Base-by-base conservation (phyloP, 441 rosid genomes). In the Cnidoscolus chayamansa region DNA sequence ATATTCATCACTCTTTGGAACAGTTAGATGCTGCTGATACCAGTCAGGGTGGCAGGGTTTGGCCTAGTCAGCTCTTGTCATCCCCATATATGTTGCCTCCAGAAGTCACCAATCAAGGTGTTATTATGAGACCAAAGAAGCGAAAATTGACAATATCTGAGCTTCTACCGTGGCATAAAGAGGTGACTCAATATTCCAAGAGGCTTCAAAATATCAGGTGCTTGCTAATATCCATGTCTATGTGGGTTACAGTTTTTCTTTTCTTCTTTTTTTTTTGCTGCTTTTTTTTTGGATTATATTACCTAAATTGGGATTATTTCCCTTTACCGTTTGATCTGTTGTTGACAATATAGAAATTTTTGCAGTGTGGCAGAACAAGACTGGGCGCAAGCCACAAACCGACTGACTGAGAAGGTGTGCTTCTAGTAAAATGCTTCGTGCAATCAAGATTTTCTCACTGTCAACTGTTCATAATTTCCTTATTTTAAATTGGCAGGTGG, bases 321-420 rank as follows among this genome's bases (percentile, higher is more conserved):
- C 31, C 10, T 66, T 49, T 64, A 40, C 50, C 40, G 12, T 43
- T 65, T 16, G 43, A 25, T 25, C 16, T 37, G 35, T 59, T 10
- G n/a, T 19, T 72, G 35, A 68, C 45, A 12, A 40, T 20, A 31
- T 67, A 51, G 19, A 58, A 35, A 2, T 4, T 76, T 76, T 72
- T 80, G 73, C 89, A 95, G 99, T 62, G 69, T 57, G 81, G 88
- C 88, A 17, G 99, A 91, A 77, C 77, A 63, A 19, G 89, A 84
- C 49, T 93, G 99, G 99, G 91, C 90, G 10, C 81, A 79, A 74
- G 89, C 86, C 20, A 79, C 90, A 70, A 87, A 89, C 76, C 84
- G 89, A 43, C 80, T 88, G 80, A 66, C 74, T 75, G 96, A 93
- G 86, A 95, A 93, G 89, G 99, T 93, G 68, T 65, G 82, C 78